phyloP scores from a whole-genome alignment of 2,329 filamentous ascomycete species.

The Ophiostoma himal-ulmi region DNA sequence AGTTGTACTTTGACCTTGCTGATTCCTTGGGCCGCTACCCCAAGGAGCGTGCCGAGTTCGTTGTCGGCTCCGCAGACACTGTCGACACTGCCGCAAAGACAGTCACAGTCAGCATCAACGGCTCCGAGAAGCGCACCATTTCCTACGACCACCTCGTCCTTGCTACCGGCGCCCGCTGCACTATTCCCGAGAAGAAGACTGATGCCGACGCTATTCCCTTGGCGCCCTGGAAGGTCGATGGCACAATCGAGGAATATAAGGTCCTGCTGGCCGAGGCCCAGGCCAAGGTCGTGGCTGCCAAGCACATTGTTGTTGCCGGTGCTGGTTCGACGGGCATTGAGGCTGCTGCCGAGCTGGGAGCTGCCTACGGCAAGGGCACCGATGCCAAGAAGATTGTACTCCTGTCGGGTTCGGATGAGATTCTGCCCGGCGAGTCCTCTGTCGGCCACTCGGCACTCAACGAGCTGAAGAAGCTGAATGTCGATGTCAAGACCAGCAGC shows the following conservation, averaged over 20 bases:
- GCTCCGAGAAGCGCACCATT: slow-evolving; percentile 32
- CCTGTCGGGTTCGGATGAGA: slow-evolving; percentile 39
- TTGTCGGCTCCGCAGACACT: slow-evolving; percentile 45
- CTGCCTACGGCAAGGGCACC: slow-evolving; percentile 37
- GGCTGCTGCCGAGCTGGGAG: slow-evolving; percentile 49
- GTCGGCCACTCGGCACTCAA: slow-evolving; percentile 38
- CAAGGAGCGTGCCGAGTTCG: slow-evolving; percentile 43
- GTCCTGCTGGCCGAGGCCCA: slow-evolving; percentile 39
- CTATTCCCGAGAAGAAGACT: slow-evolving; percentile 27
- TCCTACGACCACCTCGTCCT: slow-evolving; percentile 53
- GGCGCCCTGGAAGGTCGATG: slow-evolving; percentile 47
- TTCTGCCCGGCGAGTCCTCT: slow-evolving; percentile 43
- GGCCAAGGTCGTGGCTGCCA: slow-evolving; percentile 40
- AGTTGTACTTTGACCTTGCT: slow-evolving; percentile 46
- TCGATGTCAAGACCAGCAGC: slow-evolving; percentile 42
- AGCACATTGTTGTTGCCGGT: slow-evolving; percentile 51
- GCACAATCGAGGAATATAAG: slow-evolving; percentile 42
- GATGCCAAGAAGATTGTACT: slow-evolving; percentile 41
- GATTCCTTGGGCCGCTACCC: slow-evolving; percentile 48
- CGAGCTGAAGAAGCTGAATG: slow-evolving; percentile 50
- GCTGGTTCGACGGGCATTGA: slow-evolving; percentile 53
- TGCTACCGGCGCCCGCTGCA: slow-evolving; percentile 46
- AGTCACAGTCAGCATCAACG: slow-evolving; percentile 37
- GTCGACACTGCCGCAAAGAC: slow-evolving; percentile 41
- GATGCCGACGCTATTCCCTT: slow-evolving; percentile 32